Percentiles rank a stretch among this genome's conserved stretches.
These are phyloP conservation scores for Actinidia polygama DNA, from an alignment of 179 eudicot species.

Conservation along the genomic window DNA sequence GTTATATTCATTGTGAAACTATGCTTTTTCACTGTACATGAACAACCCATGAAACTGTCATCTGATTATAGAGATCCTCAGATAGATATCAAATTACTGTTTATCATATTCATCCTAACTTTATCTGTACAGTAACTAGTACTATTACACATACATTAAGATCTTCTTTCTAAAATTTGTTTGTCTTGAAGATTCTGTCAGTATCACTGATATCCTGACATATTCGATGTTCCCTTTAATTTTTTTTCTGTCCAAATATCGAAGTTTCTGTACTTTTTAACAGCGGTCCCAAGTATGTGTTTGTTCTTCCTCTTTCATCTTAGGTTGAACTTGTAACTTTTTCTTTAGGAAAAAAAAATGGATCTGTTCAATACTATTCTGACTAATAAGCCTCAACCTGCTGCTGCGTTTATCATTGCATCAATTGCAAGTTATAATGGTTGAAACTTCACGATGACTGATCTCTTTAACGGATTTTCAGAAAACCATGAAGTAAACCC, in stretches of 20 bases:
- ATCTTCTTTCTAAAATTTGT: not conserved
- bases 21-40: not conserved
- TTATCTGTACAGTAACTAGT: not conserved
- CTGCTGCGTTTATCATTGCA: slow-evolving; percentile 3
- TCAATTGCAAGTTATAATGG: not conserved
- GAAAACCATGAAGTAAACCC: slow-evolving; percentile 24
- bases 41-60: not conserved
- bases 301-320: not conserved
- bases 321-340: not conserved
- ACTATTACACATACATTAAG: not conserved
- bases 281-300: not conserved
- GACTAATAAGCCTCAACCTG: not conserved
- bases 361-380: not conserved
- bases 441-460: not conserved
- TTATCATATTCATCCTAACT: not conserved
- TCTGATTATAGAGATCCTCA: not conserved
- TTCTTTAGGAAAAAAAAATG: too few species aligned
- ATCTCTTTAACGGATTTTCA: not conserved
- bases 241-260: not conserved
- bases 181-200: not conserved
- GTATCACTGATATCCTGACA: not conserved
- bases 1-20: not conserved
- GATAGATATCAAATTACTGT: not conserved
- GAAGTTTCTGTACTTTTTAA: not conserved
- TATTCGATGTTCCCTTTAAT: too few species aligned